Evolutionary conservation across 345 rosid species (phyloP).

Genomic region (Fremontodendron californicum): DNA sequence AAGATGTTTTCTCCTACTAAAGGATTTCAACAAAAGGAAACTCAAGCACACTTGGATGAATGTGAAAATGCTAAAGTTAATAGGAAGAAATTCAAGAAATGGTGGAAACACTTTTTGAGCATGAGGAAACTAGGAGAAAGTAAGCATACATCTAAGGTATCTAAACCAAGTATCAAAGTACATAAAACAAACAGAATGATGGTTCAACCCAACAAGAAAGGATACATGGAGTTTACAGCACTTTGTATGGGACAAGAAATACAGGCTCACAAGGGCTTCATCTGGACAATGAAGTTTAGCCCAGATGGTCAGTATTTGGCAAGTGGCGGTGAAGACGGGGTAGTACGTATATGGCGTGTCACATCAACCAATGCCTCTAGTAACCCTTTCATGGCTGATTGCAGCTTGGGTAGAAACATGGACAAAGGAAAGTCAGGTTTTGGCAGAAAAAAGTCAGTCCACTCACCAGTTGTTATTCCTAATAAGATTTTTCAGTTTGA

Average conservation of each 20-base stretch:
- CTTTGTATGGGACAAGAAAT: conserved; percentile 55
- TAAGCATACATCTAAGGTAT: conserved; percentile 3
- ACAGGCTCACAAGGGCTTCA: conserved; percentile 69
- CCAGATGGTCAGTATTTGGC: conserved; percentile 77
- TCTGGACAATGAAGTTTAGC: conserved; percentile 78
- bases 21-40: conserved; percentile 17
- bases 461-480: conserved; percentile 49
- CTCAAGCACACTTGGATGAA: conserved; percentile 17
- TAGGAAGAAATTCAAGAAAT: conserved; percentile 38
- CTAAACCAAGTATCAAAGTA: conserved; percentile 12
- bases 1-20: not conserved
- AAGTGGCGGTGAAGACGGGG: conserved; percentile 82
- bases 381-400: conserved; percentile 27
- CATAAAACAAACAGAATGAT: conserved; percentile 39
- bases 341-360: conserved; percentile 67
- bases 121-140: conserved; percentile 15
- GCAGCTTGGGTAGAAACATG: not conserved
- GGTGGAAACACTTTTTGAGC: conserved; percentile 46
- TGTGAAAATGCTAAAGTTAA: conserved; percentile 19
- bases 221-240: conserved; percentile 66
- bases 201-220: conserved; percentile 62
- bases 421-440: conserved; percentile 14
- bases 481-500: conserved; percentile 57
- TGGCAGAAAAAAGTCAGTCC: conserved; percentile 26
- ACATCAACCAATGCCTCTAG: conserved; percentile 35